Evolutionary conservation across 441 rosid genomes (phyloP), one percentile per base, ranked within the genome.

Genomic region (Eutrema salsugineum): DNA sequence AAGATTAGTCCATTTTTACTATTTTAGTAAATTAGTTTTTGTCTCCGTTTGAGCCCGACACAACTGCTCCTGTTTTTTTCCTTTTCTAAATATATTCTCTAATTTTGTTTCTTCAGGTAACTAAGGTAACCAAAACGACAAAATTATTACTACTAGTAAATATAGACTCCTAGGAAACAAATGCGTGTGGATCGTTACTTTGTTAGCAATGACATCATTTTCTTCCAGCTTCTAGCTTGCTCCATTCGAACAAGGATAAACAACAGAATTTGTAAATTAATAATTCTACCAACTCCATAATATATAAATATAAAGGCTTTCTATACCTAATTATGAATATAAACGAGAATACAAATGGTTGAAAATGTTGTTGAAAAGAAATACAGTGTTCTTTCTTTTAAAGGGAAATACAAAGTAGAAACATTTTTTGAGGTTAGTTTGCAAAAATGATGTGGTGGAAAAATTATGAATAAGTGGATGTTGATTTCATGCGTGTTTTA

Each of bases 11-110:
- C 38, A 20, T 32, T 49, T 73, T 70, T 64, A 73, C 61, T 50
- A 66, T 49, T n/a, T 66, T 66, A 49, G 72, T 73, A 49, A 39
- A 39, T 35, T 32, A 38, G 59, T 4, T 57, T 12, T 27, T 72
- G 49, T 73, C 65, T 38, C 59, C 19, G 30, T 38, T 73, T 9
- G 27, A 65, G 36, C 71, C 77, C 66, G 66, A 65, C 77, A 57
- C 36, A 66, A 64, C 39, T 40, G 16, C 51, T 64, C 3, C 27
- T 46, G 9, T n/a, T 10, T 44, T 44, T 64, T 56, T 6, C 0
- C 3, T 16, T 56, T 15, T 15, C 3, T 15, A 24, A 30, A 22
- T 19, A 32, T 8, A 10, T 16, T 22, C 10, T 57, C 27, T 73
- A 20, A 8, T 14, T 38, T 54, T 27, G 46, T 28, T 40, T 28